Evolutionary conservation across 768 basidiomycete species (phyloP).

Genomic region (Suillus paluster): DNA sequence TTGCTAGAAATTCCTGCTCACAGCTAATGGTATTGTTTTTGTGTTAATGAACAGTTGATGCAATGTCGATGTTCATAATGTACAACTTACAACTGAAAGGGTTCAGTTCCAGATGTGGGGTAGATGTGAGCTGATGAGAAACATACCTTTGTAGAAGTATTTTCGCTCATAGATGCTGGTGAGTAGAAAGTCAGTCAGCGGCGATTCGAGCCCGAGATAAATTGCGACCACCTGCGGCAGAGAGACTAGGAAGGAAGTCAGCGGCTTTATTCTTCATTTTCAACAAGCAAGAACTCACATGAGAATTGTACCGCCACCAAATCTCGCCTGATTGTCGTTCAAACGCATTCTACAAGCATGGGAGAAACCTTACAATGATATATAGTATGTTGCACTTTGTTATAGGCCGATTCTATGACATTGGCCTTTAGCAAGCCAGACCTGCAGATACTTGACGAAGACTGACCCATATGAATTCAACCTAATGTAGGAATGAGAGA

Average conservation of each 20-base stretch:
- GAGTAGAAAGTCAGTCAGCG: background rate
- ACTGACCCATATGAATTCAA: conserved; percentile 1
- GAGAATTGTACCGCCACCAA: background rate
- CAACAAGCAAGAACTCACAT: background rate
- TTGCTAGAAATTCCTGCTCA: background rate
- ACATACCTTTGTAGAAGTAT: background rate
- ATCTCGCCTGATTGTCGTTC: background rate
- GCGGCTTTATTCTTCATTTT: background rate
- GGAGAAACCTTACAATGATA: background rate
- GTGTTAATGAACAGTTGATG: background rate
- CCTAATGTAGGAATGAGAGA: background rate
- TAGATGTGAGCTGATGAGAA: background rate
- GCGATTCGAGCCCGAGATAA: background rate
- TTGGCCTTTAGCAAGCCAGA: background rate
- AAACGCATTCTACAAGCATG: background rate
- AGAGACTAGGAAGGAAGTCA: background rate
- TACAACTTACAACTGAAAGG: conserved; percentile 1
- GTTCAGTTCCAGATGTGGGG: background rate
- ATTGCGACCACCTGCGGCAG: background rate
- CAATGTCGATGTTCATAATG: background rate
- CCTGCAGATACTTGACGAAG: background rate
- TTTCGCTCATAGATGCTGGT: background rate
- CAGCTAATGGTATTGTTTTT: background rate
- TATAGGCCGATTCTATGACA: background rate
- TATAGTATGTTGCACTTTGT: background rate